Evolutionary conservation across 306 rosid genomes (phyloP).

Genomic region (Acacia acuminata): DNA sequence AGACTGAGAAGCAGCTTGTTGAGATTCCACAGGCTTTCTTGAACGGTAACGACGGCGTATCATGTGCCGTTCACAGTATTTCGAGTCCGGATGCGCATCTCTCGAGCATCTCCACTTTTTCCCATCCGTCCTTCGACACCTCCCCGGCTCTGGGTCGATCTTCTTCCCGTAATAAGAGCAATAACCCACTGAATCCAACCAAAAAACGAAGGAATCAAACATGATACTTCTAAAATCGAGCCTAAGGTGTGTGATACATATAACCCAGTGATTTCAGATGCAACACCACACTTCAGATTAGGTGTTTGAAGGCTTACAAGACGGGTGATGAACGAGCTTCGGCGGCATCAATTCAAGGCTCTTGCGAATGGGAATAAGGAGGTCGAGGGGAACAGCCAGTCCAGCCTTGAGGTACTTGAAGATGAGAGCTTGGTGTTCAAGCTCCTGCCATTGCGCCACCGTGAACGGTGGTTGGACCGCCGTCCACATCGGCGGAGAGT

Average conservation of each 20-base stretch:
- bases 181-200: background rate
- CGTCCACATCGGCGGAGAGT: conserved; percentile 35
- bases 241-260: background rate
- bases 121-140: conserved; percentile 4
- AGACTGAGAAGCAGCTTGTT: conserved; percentile 50
- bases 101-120: conserved; percentile 8
- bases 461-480: conserved; percentile 72
- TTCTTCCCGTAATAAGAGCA: conserved; percentile 10
- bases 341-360: conserved; percentile 69
- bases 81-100: conserved; percentile 1
- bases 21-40: conserved; percentile 85
- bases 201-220: background rate
- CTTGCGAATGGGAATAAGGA: conserved; percentile 73
- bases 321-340: conserved; percentile 57
- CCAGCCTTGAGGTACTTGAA: conserved; percentile 84
- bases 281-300: background rate
- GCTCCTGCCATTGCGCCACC: conserved; percentile 88
- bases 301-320: conserved; percentile 46
- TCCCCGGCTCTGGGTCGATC: conserved; percentile 3
- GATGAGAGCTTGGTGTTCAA: conserved; percentile 87
- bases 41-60: conserved; percentile 77
- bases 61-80: conserved; percentile 51
- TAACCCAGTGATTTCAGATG: background rate
- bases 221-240: background rate
- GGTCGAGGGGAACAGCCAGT: conserved; percentile 86